Base-by-base conservation (phyloP, 2,329 filamentous ascomycete species). In the Rutstroemia sp. region DNA sequence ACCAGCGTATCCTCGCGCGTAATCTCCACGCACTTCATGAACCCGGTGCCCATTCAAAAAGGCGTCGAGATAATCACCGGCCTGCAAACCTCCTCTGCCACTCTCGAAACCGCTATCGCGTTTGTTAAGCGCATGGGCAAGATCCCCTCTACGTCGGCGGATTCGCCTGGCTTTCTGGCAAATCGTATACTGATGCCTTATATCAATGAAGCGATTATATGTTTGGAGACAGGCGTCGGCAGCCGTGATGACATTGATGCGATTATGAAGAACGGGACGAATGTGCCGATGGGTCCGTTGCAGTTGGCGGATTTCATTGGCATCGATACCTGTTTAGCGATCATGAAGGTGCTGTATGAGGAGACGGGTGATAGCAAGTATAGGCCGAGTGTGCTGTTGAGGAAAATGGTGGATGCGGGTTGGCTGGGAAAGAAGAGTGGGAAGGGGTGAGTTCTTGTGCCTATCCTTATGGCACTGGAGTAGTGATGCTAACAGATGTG, bases 251-350 rank as follows among this genome's bases (percentile, higher is more conserved):
- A 92, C 62, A 99, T 99, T 63, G 94, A 99, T 70, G 86, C 81
- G 62, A 99, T 99, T 67, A 99, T 99, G 94, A 97, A 96, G 81
- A 96, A 96, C 66, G 94, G 94, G 48, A 99, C 94, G 21, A 96
- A 96, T 69, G 94, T 99, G 42, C 94, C 94, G 23, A 99, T 99
- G 94, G 94, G 94, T 0, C 94, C 94, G 9, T 77, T 99, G 63
- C 86, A 91, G 67, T 75, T 99, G 66, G 94, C 94, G 2, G 94
- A 99, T 72, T 99, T 99, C 68, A 97, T 99, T 67, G 94, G 94
- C 7, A 79, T 99, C 46, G 94, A 99, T 71, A 99, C 94, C 0
- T 99, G 94, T 69, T 76, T 97, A 60, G 85, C 92, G 21, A 99
- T 99, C 68, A 99, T 99, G 94, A 91, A 88, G 73, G 94, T 97